Base-by-base conservation (phyloP, 176 grass and related monocot species). In the Musa itinerans region DNA sequence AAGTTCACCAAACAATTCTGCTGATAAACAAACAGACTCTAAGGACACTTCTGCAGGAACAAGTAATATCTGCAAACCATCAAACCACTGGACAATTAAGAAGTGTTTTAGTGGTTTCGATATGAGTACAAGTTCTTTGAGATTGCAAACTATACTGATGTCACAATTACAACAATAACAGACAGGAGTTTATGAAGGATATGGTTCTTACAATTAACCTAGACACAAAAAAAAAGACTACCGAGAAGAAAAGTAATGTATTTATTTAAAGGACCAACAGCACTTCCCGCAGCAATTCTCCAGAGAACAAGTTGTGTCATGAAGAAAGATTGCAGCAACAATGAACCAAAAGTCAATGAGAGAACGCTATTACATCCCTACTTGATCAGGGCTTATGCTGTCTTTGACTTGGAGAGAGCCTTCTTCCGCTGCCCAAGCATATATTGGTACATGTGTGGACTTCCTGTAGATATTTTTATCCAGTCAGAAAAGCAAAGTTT, bases 351-450 rank as follows among this genome's bases (percentile, higher is more conserved):
- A 10, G 10, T 25, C 21, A 5, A 50, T 50, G 50, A 48, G n/a
- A 11, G 15, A 1, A 69, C 8, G 2, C 27, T 73, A 25, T 24
- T 34, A 52, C 29, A 23, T 43, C 19, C n/a, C 1, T 69, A 65
- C 0, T 55, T 50, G 8, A 26, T 72, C n/a, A 81, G 29, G 29
- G 56, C 73, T 80, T 81, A 88, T 61, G 78, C 81, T 17, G 81
- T 72, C 67, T 88, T 88, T 13, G 78, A 74, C 73, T 88, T 84
- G 66, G 86, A 80, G 17, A 88, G 74, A 74, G 86, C 78, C 69
- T 84, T 88, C 81, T 88, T 88, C 43, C 78, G 63, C 80, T 88
- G 86, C 20, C 86, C 86, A 58, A 88, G 82, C 85, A 87, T 87
- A 74, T 83, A 87, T 14, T 77, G 74, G 27, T 83, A 88, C 82